phyloP scores from a whole-genome alignment of 768 basidiomycete species.

The Leucosporidium scottii region DNA sequence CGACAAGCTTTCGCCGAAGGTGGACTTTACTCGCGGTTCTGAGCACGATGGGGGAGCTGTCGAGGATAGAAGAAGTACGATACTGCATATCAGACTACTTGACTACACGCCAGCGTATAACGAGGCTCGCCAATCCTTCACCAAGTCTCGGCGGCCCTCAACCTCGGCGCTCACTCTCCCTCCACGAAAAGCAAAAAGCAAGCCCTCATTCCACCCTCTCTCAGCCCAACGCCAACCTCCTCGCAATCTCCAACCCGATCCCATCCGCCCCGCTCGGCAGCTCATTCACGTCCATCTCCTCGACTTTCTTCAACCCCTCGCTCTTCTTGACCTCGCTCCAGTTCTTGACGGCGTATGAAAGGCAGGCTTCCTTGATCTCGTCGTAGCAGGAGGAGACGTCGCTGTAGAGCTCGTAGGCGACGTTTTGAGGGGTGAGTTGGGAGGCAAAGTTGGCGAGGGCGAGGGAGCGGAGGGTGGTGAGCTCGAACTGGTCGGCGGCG shows the following conservation, averaged over 20 bases:
- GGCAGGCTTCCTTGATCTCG: neutral
- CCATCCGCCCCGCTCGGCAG: neutral
- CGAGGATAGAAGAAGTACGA: too few relatives aligned
- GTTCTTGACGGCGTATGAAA: neutral
- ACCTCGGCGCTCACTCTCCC: too few relatives aligned
- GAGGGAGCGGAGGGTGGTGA: neutral
- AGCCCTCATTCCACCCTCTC: too few relatives aligned
- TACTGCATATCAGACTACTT: too few relatives aligned
- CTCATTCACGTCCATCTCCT: neutral
- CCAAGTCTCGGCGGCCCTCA: too few relatives aligned
- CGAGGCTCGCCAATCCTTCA: too few relatives aligned
- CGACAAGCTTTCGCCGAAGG: too few relatives aligned
- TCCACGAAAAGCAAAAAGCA: too few relatives aligned
- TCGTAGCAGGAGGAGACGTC: neutral
- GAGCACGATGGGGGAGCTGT: too few relatives aligned
- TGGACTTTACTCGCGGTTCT: too few relatives aligned
- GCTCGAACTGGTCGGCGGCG: slow-evolving; percentile 16
- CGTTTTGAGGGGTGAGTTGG: slow-evolving; percentile 4
- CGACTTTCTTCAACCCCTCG: neutral
- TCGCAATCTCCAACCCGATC: neutral
- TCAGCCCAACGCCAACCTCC: neutral
- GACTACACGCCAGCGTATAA: too few relatives aligned
- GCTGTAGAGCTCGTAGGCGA: slow-evolving; percentile 8
- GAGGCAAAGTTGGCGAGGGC: slow-evolving; percentile 9
- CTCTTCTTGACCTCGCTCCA: slow-evolving; percentile 3